Evolutionary conservation across 805 yeast species (phyloP), one percentile per base, ranked within the genome.

Genomic region (Peterozyma xylosa): DNA sequence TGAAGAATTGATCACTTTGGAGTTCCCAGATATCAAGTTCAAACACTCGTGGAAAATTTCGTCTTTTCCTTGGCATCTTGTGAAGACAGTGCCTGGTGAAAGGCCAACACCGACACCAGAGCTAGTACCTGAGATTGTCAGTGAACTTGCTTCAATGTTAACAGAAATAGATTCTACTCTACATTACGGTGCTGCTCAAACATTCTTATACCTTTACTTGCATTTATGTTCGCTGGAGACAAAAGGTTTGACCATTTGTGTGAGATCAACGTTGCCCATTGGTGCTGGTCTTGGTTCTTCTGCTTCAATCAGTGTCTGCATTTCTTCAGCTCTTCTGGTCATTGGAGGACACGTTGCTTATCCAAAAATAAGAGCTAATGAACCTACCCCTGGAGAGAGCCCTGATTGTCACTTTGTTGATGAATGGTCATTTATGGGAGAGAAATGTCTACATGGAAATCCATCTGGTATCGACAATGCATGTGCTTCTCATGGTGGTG

Each of bases 201-300:
- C 95, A 36, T 91, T 93, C 62, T 66, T 91, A 36, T 93, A 91
- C 63, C 63, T 93, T 37, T 86, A 81, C 59, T 61, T 78, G 45
- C 74, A 74, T 45, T 60, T 87, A 30, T 78, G 89, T 51, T 50
- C 59, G 5, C 65, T 70, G 10, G 50, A 59, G 0, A 63, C 68
- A 1, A 69, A 68, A 1, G 86, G 85, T 3, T 56, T 71, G 48
- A 71, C 69, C 32, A 87, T 83, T 59, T 70, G 80, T 3, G 79
- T 86, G 13, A 76, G 90, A 46, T 86, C 96, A 1, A 82, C 95
- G 1, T 67, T 90, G 41, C 99, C 99, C 1, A 83, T 91, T 40
- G 97, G 99, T 35, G 97, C 99, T 1, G 99, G 99, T 0, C 71
- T 93, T 39, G 99, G 99, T 0, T 86, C 96, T 1, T 86, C 96